Evolutionary conservation across 2,329 filamentous ascomycete genomes (phyloP), one percentile per base, ranked within the genome.

Genomic region (Ophiostoma sp.): DNA sequence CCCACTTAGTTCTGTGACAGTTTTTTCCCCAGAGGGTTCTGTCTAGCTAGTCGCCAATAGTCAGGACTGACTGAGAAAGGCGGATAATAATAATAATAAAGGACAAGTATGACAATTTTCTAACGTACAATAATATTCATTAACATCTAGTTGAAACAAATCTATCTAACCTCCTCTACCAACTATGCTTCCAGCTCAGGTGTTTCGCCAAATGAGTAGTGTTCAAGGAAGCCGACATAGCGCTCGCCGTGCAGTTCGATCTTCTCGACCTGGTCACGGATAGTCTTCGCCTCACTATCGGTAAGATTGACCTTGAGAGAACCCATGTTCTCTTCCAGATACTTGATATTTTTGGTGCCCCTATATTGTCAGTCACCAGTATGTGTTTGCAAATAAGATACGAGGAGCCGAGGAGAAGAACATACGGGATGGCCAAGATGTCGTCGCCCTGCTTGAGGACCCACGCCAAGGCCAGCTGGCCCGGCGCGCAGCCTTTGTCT

Each of bases 361-460:
- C 64, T 69, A 6, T 39, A 22, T 12, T 6, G 31, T 36, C 1
- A 5, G 31, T 31, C 17, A 19, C n/a, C 6, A 33, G 31, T 19
- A n/a, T 36, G 9, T 61, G 28, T 36, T 31, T 4, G 22, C 15
- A 9, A 59, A 8, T 28, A 22, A 19, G 19, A 17, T 12, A 42
- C 2, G 33, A 9, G 12, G 6, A 31, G n/a, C 31, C 15, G 25
- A 39, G 22, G 33, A 11, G 19, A 39, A n/a, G 36, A 22, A 42
- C 61, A 7, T 52, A 69, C 69, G 45, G 61, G n/a, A 72, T 72
- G 4, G 71, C 59, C 8, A 72, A 0, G 17, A 72, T 45, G 17
- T 72, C 61, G 6, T 69, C 45, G 45, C 71, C 71, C 33, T 72
- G 71, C 9, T 48, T 50, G 9, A 72, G 63, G 9, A 72, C 48